phyloP scores from a whole-genome alignment of 345 rosid species.

The Acer saccharum region DNA sequence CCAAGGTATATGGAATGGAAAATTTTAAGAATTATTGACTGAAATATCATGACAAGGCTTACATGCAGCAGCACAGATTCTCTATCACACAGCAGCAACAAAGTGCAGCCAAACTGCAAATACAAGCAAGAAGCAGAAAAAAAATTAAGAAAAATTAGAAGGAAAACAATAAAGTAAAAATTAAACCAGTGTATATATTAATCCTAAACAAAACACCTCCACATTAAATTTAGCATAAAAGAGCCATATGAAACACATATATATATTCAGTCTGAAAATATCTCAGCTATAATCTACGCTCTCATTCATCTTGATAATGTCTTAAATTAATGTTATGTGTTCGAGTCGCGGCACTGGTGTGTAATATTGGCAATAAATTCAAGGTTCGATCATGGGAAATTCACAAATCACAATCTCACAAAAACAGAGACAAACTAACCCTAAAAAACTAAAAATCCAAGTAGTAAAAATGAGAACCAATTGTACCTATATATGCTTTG shows the following conservation, averaged over 20 bases:
- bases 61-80: conserved; percentile 30
- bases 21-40: background rate
- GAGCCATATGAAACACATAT: background rate
- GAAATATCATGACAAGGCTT: conserved; percentile 2
- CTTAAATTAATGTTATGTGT: no score
- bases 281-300: no score
- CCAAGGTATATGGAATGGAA: background rate
- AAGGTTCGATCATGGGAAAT: no score
- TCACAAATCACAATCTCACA: no score
- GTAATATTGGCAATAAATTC: no score
- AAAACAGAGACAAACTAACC: background rate
- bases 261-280: no score
- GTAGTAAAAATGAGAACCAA: background rate
- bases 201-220: background rate
- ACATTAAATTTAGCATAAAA: background rate
- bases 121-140: background rate
- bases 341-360: no score
- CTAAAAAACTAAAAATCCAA: background rate
- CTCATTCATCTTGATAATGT: no score
- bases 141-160: background rate
- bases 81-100: conserved; percentile 46
- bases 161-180: no score
- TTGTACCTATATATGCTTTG: no score
- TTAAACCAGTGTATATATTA: no score
- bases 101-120: conserved; percentile 43